A percentile compares a stretch with the other conserved stretches of the same genome.
These are phyloP conservation scores for Casuarina equisetifolia DNA, from an alignment of 306 rosid genomes.

Conservation along the genomic window DNA sequence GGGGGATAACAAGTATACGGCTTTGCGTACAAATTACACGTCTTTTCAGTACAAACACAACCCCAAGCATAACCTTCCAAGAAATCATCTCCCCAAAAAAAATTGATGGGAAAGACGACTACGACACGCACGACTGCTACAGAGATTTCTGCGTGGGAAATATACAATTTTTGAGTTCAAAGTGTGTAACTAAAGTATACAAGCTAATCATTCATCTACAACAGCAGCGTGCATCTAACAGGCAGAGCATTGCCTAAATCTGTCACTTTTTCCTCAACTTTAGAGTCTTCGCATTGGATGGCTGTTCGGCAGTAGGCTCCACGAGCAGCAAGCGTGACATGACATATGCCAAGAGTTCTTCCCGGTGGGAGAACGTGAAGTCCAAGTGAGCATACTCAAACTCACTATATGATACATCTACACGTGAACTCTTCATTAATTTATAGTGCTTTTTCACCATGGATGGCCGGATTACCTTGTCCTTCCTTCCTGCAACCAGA, in stretches of 20 bases:
- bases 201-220: slow-evolving; percentile 25
- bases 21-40: too few species aligned
- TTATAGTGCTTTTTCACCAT: slow-evolving; percentile 81
- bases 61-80: not conserved
- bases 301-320: slow-evolving; percentile 43
- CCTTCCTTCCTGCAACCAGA: slow-evolving; percentile 86
- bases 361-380: slow-evolving; percentile 88
- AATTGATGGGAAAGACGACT: slow-evolving; percentile 10
- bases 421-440: slow-evolving; percentile 61
- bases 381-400: slow-evolving; percentile 94
- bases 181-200: slow-evolving; percentile 19
- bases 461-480: slow-evolving; percentile 81
- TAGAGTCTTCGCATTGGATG: slow-evolving; percentile 30
- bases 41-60: slow-evolving; percentile 7
- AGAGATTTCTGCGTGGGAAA: too few species aligned
- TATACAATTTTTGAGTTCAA: too few species aligned
- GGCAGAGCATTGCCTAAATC: not conserved
- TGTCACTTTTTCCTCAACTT: slow-evolving; percentile 38
- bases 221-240: slow-evolving; percentile 8
- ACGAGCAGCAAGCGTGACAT: slow-evolving; percentile 77
- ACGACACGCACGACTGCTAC: not conserved
- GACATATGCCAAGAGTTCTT: slow-evolving; percentile 81
- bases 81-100: slow-evolving; percentile 11
- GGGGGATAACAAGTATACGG: not conserved
- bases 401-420: slow-evolving; percentile 64